Evolutionary conservation across 192 early-diverging fungal species (phyloP), one percentile per base, ranked within the genome.

Genomic region (Cladochytrium replicatum): DNA sequence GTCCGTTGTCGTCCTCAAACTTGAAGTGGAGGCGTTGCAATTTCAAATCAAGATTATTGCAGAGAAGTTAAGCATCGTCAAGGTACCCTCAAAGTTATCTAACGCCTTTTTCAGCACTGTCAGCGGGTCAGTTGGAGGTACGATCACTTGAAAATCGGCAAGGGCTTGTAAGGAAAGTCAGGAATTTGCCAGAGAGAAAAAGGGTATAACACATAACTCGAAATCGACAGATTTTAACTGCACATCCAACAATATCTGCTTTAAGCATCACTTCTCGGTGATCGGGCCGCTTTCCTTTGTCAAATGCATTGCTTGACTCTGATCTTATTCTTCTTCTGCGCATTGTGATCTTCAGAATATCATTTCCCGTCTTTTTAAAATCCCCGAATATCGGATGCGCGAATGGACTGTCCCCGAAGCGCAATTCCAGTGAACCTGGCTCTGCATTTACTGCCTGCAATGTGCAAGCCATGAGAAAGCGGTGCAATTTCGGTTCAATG

Each of bases 341-440:
- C 22, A 63, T 40, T 2, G 81, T 79, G 5, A 83, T 74, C 50
- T 78, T 82, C 28, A 83, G 57, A 9, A 84, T 32, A 17, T 81
- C 44, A 47, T 78, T 81, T 2, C 68, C 39, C 6, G 78, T 75
- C 9, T 58, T 41, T 13, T 81, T 52, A 19, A 80, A 60, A 37
- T 79, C 69, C 15, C 82, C 82, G 40, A 66, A 56, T 27, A 84
- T 71, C 15, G 81, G 69, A 63, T 84, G 82, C 0, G 63, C 69
- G 53, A 84, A 84, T 4, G 74, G 74, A 48, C 81, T 75, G n/a
- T 58, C 43, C 1, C 67, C 69, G 54, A 63, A 80, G 2, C 59
- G 50, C 4, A 84, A 52, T 46, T 83, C 77, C 15, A 83, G 49
- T 2, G 45, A 52, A 32, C 44, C 48, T 9, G 65, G 48, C 21